Evolutionary conservation across 2,329 filamentous ascomycete genomes (phyloP).

Genomic region (Balansia obtecta): DNA sequence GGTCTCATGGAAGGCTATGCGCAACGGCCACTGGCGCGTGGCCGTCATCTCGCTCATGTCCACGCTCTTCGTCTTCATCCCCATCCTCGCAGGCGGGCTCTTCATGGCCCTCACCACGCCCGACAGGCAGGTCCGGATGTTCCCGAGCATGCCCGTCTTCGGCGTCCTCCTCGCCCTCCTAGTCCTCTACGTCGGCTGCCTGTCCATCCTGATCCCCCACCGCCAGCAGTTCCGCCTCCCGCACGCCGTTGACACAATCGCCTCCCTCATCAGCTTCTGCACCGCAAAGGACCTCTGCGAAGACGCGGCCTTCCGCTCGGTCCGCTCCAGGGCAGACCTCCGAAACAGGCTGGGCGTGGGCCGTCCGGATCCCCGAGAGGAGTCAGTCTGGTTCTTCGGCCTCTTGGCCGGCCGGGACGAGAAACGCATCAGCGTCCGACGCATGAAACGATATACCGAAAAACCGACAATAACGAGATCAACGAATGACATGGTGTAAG

Average conservation of each 20-base stretch:
- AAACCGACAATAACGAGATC: conserved; percentile 18
- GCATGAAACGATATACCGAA: conserved; percentile 33
- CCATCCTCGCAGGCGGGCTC: conserved; percentile 54
- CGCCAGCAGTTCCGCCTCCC: conserved; percentile 54
- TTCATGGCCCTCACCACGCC: conserved; percentile 60
- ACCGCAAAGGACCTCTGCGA: conserved; percentile 58
- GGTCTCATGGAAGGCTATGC: conserved; percentile 41
- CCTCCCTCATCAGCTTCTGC: conserved; percentile 67
- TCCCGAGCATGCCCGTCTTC: conserved; percentile 61
- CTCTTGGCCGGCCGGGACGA: conserved; percentile 27
- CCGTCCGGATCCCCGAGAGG: conserved; percentile 27
- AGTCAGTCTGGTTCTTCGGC: conserved; percentile 41
- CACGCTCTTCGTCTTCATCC: conserved; percentile 47
- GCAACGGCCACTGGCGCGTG: conserved; percentile 53
- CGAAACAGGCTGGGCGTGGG: conserved; percentile 52
- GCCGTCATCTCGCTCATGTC: conserved; percentile 49
- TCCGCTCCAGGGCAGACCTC: conserved; percentile 55
- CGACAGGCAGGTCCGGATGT: conserved; percentile 45
- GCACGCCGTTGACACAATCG: conserved; percentile 58
- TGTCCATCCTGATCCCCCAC: conserved; percentile 48
- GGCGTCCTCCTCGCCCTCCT: conserved; percentile 62
- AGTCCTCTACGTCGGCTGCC: conserved; percentile 52
- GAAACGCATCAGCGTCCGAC: conserved; percentile 30
- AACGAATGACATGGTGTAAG: conserved; percentile 12
- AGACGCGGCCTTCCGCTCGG: conserved; percentile 61